phyloP scores from a whole-genome alignment of 495 filamentous ascomycete species.

The Aspergillus biplanus region DNA sequence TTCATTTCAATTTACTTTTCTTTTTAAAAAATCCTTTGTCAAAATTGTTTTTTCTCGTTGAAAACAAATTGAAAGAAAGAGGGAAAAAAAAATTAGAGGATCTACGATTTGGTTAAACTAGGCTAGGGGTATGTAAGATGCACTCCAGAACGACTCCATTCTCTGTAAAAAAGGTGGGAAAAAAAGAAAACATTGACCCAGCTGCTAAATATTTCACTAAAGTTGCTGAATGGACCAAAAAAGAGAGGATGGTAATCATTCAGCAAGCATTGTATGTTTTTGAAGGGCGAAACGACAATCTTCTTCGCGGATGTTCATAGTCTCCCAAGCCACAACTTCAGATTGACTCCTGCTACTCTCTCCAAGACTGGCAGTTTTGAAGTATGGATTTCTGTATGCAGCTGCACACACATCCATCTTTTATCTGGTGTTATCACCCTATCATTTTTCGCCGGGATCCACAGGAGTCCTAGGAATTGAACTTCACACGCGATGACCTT shows the following conservation, averaged over 20 bases:
- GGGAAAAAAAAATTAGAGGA: conserved; percentile 3
- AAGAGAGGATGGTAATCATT: neutral
- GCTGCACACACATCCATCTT: conserved; percentile 25
- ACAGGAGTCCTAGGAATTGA: conserved; percentile 10
- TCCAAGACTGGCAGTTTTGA: neutral
- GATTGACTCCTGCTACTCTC: neutral
- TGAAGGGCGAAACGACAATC: no score
- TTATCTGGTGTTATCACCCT: conserved; percentile 20
- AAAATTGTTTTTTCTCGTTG: no score
- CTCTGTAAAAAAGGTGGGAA: neutral
- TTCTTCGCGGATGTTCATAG: no score
- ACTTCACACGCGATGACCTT: conserved; percentile 29
- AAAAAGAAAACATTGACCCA: conserved; percentile 1
- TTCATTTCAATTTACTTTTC: conserved; percentile 4
- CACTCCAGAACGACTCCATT: neutral
- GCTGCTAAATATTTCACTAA: neutral
- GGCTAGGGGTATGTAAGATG: conserved; percentile 14
- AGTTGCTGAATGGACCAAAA: conserved; percentile 4
- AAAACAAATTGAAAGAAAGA: neutral
- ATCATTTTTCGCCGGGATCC: conserved; percentile 27
- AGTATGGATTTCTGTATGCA: conserved; percentile 7
- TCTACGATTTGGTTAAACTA: conserved; percentile 4
- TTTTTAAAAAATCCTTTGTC: neutral
- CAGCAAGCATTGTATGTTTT: no score
- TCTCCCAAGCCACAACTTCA: conserved; percentile 4